Evolutionary conservation across 176 grass and related monocot genomes (phyloP), one percentile per base, ranked within the genome.

Genomic region (Olyra latifolia): DNA sequence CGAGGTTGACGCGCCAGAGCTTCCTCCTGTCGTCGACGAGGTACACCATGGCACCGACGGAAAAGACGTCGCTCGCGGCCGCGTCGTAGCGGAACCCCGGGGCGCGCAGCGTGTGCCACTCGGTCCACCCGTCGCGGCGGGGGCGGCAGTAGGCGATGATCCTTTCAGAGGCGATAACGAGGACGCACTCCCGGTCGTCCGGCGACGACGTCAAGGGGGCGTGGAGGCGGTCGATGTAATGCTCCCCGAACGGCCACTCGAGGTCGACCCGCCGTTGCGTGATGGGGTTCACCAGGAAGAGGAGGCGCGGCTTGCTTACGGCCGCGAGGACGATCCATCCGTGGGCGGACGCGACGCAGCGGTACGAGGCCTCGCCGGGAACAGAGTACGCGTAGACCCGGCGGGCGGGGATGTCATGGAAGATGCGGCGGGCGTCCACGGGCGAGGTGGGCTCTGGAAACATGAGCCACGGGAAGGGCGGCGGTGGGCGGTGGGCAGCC

Each of bases 401-500:
- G 0, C 87, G 75, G 8, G 32, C 62, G 23, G 87, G 81, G 32
- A 88, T 53, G 69, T 88, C 87, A 69, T 88, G 84, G 75, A 88
- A 88, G 16, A 49, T 23, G 17, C 86, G 81, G 22, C 42, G 75
- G 49, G 46, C 84, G 68, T n/a, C 39, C 13, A 27, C 23, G 39
- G 10, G 71, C 16, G 8, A 2, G 19, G 62, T 10, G 23, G 57
- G 71, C 71, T 81, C 58, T n/a, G 86, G 81, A 50, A 88, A 81
- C 81, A 88, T 79, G 41, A 88, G 81, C 87, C 81, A 88, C 23
- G 87, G 81, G 81, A 88, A 88, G 9, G 81, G 87, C 60, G 85
- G 87, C 23, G n/a, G n/a, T n/a, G n/a, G 81, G 75, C 14, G n/a
- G n/a, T n/a, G 42, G 17, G 42, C 69, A 32, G 69, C 87, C 75